Percentiles rank a stretch among this genome's conserved stretches.
Evolutionary conservation across 2,329 filamentous ascomycete species (phyloP).

Genomic region (Cercospora brassicicola): DNA sequence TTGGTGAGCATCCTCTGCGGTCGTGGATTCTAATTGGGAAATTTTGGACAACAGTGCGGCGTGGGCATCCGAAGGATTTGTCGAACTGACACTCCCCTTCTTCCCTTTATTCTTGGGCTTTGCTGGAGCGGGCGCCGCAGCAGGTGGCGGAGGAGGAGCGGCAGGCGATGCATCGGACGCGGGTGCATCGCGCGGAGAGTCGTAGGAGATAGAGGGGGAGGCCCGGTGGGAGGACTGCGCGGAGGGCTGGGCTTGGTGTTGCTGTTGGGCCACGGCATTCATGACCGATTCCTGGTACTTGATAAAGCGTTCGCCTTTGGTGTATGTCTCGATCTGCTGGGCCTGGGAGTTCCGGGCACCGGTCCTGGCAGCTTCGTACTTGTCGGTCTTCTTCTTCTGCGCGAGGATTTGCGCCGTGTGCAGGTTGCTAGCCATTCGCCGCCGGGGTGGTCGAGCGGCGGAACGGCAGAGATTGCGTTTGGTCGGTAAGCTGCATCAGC

Average conservation of each 20-base stretch:
- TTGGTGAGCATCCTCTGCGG: conserved; percentile 89
- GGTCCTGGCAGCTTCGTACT: conserved; percentile 12
- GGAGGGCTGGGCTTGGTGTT: conserved; percentile 15
- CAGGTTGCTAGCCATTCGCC: conserved; percentile 12
- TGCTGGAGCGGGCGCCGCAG: conserved; percentile 49
- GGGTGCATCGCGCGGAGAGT: conserved; percentile 32
- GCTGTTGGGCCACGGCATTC: conserved; percentile 16
- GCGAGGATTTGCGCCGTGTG: conserved; percentile 15
- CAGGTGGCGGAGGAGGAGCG: conserved; percentile 42
- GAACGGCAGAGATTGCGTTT: conserved; percentile 12
- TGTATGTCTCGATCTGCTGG: conserved; percentile 10
- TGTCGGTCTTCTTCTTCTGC: conserved; percentile 15
- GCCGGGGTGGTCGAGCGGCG: conserved; percentile 1
- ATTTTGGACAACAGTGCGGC: conserved; percentile 92
- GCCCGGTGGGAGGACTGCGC: conserved; percentile 10
- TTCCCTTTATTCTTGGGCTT: conserved; percentile 75
- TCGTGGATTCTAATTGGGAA: conserved; percentile 90
- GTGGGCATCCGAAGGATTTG: conserved; percentile 83
- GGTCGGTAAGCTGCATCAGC: conserved; percentile 11
- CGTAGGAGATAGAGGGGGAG: conserved; percentile 20
- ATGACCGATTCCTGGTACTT: conserved; percentile 14
- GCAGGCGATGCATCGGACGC: conserved; percentile 34
- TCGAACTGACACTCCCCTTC: conserved; percentile 59
- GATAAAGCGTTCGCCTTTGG: conserved; percentile 15
- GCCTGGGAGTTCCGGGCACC: conserved; percentile 12